These are phyloP conservation scores for Tetracladium setigerum DNA, from an alignment of 495 filamentous ascomycete genomes.

Conservation along the genomic window DNA sequence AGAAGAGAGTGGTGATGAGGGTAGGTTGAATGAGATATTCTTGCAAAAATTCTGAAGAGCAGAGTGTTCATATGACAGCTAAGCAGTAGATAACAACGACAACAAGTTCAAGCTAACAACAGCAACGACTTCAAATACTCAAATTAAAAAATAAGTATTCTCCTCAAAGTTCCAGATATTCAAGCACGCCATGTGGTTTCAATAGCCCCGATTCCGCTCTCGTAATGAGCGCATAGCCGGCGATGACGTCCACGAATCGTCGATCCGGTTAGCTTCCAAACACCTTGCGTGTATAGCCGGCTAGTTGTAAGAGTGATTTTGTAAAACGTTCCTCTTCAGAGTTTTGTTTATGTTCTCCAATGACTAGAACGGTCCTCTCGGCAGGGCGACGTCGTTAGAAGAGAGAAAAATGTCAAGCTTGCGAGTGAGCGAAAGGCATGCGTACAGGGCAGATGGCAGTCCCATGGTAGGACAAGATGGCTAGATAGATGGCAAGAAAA, in stretches of 20 bases:
- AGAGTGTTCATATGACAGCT: too few species aligned
- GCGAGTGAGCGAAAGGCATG: neutral
- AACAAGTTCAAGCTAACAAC: too few species aligned
- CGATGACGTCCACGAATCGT: constrained; percentile 18
- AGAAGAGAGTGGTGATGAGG: too few species aligned
- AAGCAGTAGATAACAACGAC: too few species aligned
- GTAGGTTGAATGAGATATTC: too few species aligned
- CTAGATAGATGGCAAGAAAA: too few species aligned
- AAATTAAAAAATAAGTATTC: too few species aligned
- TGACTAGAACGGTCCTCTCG: constrained; percentile 8
- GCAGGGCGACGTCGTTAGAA: neutral
- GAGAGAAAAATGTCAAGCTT: constrained; percentile 8
- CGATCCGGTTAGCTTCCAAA: constrained; percentile 18
- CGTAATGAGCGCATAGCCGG: constrained; percentile 21
- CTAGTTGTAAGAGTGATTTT: constrained; percentile 4
- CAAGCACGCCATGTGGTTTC: too few species aligned
- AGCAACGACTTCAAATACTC: too few species aligned
- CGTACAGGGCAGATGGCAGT: constrained; percentile 5
- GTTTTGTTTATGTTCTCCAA: constrained; percentile 16
- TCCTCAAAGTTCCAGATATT: too few species aligned
- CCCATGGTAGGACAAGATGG: constrained; percentile 4
- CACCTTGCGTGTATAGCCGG: constrained; percentile 7
- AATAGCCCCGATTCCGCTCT: constrained; percentile 21
- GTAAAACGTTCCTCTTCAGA: neutral
- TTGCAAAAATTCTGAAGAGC: too few species aligned